Conservation (phyloP, 164 flowering plant genomes). For the Aristolochia fimbriata region DNA sequence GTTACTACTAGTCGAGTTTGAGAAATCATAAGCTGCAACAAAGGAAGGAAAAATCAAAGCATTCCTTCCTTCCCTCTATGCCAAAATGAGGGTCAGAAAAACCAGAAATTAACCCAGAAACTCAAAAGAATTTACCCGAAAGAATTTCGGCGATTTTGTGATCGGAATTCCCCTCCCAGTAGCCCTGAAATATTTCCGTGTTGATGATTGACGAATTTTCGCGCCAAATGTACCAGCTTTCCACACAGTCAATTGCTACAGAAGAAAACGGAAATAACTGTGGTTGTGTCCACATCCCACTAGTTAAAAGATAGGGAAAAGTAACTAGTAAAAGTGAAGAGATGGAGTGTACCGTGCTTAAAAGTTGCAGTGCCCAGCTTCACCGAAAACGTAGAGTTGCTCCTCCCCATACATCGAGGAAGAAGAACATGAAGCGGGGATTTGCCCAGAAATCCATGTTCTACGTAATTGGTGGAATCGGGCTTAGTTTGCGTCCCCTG, state of each 20-base stretch:
- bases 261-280: background rate
- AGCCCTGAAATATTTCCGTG: conserved; percentile 61
- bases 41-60: conserved; percentile 3
- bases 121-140: conserved; percentile 52
- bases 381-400: conserved; percentile 32
- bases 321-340: too few relatives aligned
- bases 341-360: conserved; percentile 27
- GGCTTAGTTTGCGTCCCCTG: background rate
- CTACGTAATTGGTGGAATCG: background rate
- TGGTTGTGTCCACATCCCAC: too few relatives aligned
- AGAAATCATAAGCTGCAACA: conserved; percentile 82
- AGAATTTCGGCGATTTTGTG: conserved; percentile 56
- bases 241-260: conserved; percentile 39
- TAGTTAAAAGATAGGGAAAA: too few relatives aligned
- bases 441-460: conserved; percentile 21
- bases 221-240: conserved; percentile 65
- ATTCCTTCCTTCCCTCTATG: background rate
- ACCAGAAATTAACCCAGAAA: background rate
- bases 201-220: conserved; percentile 56
- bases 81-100: background rate
- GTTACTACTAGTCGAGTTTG: conserved; percentile 41
- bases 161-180: conserved; percentile 50
- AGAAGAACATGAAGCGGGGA: conserved; percentile 48
- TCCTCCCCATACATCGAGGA: conserved; percentile 43
- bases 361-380: conserved; percentile 11